phyloP scores from a whole-genome alignment of 208 protist species.

The Trypanosomatidae sp. region DNA sequence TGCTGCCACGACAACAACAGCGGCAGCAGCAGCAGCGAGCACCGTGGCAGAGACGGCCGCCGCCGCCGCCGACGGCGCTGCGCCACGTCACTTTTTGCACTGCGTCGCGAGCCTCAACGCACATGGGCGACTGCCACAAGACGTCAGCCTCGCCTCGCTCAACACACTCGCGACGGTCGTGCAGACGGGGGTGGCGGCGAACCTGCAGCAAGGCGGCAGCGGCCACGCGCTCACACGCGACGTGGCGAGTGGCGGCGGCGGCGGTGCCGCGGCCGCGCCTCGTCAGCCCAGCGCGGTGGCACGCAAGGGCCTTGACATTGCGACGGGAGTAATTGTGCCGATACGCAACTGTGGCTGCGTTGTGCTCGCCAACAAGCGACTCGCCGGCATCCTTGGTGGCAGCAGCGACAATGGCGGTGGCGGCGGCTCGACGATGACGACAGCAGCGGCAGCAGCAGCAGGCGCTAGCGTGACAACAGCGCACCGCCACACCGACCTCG shows the following conservation, averaged over 20 bases:
- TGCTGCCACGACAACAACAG: background rate
- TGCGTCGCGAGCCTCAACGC: constrained; percentile 37
- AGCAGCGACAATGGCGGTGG: too few relatives aligned
- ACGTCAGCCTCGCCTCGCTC: constrained; percentile 31
- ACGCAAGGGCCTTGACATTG: constrained; percentile 10
- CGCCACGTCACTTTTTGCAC: constrained; percentile 21
- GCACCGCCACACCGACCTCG: background rate
- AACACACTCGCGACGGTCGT: constrained; percentile 43
- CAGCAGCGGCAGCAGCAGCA: too few relatives aligned
- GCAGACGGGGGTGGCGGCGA: constrained; percentile 38
- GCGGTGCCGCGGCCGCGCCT: background rate
- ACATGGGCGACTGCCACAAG: constrained; percentile 21
- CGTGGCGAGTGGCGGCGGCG: background rate
- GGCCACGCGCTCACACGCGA: background rate
- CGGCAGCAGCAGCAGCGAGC: too few relatives aligned
- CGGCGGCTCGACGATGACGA: too few relatives aligned
- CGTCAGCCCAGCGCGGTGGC: background rate
- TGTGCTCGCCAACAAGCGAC: constrained; percentile 43
- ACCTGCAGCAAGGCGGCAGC: constrained; percentile 21
- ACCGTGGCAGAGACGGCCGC: background rate
- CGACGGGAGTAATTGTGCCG: constrained; percentile 34
- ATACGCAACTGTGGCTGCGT: constrained; percentile 43
- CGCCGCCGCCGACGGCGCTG: background rate
- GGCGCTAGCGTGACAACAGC: too few relatives aligned
- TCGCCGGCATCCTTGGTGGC: background rate